Conservation (phyloP, 768 basidiomycete genomes). For the Strobilomyces echinocephalus region DNA sequence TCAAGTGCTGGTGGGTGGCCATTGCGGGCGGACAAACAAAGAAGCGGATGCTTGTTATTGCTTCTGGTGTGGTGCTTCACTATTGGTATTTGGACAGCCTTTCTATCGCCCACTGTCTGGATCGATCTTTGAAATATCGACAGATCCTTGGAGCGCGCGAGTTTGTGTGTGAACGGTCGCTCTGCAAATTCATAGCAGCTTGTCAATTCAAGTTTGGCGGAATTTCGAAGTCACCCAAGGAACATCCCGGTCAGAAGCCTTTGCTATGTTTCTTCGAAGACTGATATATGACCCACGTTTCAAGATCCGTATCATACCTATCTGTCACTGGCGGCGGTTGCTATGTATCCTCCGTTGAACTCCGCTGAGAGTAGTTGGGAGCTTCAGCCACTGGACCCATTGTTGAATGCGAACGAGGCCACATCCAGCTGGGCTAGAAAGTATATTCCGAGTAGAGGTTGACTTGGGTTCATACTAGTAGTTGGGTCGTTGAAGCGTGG, state of each 20-base stretch:
- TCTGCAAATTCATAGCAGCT: conserved; percentile 58
- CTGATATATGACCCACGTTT: conserved; percentile 9
- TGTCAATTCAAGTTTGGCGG: conserved; percentile 92
- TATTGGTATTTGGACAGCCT: conserved; percentile 48
- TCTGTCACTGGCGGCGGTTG: conserved; percentile 75
- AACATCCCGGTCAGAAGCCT: conserved; percentile 60
- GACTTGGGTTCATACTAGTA: neutral
- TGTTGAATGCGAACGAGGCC: conserved; percentile 63
- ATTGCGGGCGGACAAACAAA: conserved; percentile 86
- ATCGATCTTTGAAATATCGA: neutral
- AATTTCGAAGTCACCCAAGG: conserved; percentile 77
- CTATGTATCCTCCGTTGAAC: conserved; percentile 53
- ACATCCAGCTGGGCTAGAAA: conserved; percentile 65
- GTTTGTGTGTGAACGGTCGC: conserved; percentile 51
- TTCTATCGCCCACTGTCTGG: neutral
- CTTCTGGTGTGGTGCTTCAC: conserved; percentile 87
- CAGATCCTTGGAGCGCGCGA: conserved; percentile 66
- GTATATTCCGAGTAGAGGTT: conserved; percentile 42
- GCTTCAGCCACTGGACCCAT: conserved; percentile 57
- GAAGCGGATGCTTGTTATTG: conserved; percentile 90
- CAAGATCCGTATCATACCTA: conserved; percentile 96
- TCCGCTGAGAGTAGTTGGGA: conserved; percentile 43
- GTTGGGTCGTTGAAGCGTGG: no score
- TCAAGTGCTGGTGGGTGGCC: conserved; percentile 66
- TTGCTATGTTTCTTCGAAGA: neutral